Evolutionary conservation across 495 filamentous ascomycete genomes (phyloP).

Genomic region (Rostrohypoxylon terebratum): DNA sequence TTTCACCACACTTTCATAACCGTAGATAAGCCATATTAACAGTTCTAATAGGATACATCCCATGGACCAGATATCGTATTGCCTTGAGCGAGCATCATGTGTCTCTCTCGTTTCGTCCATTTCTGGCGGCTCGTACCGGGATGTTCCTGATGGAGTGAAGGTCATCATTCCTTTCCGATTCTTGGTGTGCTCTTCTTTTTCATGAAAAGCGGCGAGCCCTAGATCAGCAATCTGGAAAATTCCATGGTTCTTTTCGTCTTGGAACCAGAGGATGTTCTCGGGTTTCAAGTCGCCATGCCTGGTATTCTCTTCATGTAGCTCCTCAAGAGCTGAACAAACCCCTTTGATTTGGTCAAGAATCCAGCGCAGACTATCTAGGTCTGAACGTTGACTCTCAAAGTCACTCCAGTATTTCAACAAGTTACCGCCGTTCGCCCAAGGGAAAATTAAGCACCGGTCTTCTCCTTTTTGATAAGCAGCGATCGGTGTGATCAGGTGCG

Average conservation of each 20-base stretch:
- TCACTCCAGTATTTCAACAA: background rate
- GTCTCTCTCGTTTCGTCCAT: background rate
- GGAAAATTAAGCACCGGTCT: background rate
- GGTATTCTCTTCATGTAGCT: background rate
- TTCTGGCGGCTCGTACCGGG: background rate
- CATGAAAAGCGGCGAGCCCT: background rate
- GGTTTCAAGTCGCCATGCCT: slow-evolving; percentile 39
- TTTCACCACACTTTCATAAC: background rate
- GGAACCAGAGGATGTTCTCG: slow-evolving; percentile 29
- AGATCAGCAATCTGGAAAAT: background rate
- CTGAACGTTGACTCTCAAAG: background rate
- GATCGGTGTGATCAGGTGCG: background rate
- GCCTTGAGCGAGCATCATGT: slow-evolving; percentile 34
- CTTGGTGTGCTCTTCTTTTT: background rate
- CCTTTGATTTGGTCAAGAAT: background rate
- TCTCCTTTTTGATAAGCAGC: background rate
- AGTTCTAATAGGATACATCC: slow-evolving; percentile 51
- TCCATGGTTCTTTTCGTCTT: background rate
- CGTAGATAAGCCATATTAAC: slow-evolving; percentile 51
- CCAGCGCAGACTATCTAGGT: background rate
- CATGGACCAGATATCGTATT: slow-evolving; percentile 54
- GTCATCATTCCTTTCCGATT: background rate
- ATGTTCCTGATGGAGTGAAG: background rate
- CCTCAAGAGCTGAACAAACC: background rate
- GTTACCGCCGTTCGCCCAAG: background rate